phyloP scores from a whole-genome alignment of 2,329 filamentous ascomycete species.

The Lecanicillium sp. region DNA sequence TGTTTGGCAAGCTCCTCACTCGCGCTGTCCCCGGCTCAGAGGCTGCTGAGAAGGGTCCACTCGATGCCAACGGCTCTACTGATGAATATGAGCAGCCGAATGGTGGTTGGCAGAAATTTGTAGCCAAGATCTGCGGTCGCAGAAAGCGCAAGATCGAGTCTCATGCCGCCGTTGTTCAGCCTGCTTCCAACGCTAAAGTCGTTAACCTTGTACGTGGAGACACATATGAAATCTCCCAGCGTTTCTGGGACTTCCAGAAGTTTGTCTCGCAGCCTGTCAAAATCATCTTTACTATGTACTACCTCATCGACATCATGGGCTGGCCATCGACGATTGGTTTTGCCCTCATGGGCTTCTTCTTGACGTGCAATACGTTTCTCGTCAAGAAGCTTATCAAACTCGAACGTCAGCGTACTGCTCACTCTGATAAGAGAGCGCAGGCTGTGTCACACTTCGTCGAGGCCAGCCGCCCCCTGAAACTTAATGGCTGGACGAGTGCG shows the following conservation, averaged over 20 bases:
- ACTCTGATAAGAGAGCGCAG: constrained; percentile 73
- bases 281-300: constrained; percentile 57
- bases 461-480: constrained; percentile 60
- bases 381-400: constrained; percentile 59
- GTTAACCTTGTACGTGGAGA: constrained; percentile 79
- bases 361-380: constrained; percentile 60
- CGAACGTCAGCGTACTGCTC: constrained; percentile 62
- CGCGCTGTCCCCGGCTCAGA: constrained; percentile 30
- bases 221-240: constrained; percentile 72
- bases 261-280: constrained; percentile 70
- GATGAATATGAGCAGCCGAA: not conserved
- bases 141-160: constrained; percentile 11
- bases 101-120: constrained; percentile 9
- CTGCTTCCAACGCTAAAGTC: constrained; percentile 83
- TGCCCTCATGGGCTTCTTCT: constrained; percentile 58
- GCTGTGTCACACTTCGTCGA: constrained; percentile 82
- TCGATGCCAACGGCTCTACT: constrained; percentile 8
- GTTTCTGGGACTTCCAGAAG: constrained; percentile 82
- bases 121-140: constrained; percentile 13
- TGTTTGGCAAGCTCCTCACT: constrained; percentile 35
- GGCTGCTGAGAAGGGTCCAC: constrained; percentile 25
- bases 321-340: constrained; percentile 72
- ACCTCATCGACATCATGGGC: constrained; percentile 67
- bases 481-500: constrained; percentile 31
- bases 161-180: constrained; percentile 28